Evolutionary conservation across 805 yeast genomes (phyloP), one percentile per base, ranked within the genome.

Genomic region (Metschnikowia lochheadii): DNA sequence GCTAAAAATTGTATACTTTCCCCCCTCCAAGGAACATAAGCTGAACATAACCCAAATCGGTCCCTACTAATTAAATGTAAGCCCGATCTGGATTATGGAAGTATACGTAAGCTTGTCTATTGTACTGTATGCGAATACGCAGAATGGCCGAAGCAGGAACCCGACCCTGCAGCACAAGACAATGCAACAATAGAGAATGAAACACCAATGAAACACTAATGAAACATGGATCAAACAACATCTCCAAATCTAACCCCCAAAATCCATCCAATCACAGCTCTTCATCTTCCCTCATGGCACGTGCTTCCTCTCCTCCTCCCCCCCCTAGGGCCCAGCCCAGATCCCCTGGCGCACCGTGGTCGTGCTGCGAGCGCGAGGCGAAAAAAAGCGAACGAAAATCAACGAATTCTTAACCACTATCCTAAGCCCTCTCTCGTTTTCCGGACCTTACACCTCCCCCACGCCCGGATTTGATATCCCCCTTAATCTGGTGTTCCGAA

Each of bases 311-410:
- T 10, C 20, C 20, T 18, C 3, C 20, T 3, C 3, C 20, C 20
- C 20, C 20, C 20, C 20, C 20, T 18, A 18, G 4, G 11, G 29
- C 29, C 29, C 29, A 26, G 29, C 29, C 26, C 32, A 26, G 15
- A 15, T 5, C 15, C 15, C 43, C 26, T 23, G 32, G 38, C 45
- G 34, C 45, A 42, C 45, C 6, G 18, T 18, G 34, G 32, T 21
- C 36, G 20, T 32, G 33, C 15, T 39, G 42, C 18, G 32, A 32
- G 29, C 20, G 45, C 38, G 45, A 42, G 45, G 45, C 20, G 34
- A 36, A 44, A 44, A 43, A 44, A 44, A 35, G 15, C 40, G 46
- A 44, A 40, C 46, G 46, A 44, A 44, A 44, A 44, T 44, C 40
- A 44, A 44, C 40, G 15, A 34, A 13, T 10, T 44, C 40, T 34